These are phyloP conservation scores for Begonia fuchsioides DNA, from an alignment of 306 rosid genomes.

Conservation along the genomic window DNA sequence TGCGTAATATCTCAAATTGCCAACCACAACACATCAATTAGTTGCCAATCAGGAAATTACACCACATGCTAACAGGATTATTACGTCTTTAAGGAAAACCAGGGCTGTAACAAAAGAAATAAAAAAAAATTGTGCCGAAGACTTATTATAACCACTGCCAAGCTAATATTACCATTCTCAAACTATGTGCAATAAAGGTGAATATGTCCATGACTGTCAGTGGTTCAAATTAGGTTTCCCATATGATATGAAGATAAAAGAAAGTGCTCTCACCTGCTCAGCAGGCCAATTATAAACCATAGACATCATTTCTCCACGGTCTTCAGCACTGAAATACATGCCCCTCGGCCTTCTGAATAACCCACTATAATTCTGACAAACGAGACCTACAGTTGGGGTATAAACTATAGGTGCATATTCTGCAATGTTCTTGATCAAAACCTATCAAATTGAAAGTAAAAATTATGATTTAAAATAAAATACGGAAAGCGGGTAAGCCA, in stretches of 20 bases:
- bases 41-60: no score
- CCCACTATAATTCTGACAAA: conserved; percentile 94
- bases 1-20: no score
- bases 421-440: conserved; percentile 82
- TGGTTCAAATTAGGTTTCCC: background rate
- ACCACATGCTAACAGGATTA: no score
- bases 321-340: conserved; percentile 94
- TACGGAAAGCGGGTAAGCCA: no score
- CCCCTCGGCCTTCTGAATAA: conserved; percentile 97
- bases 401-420: conserved; percentile 94
- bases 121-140: no score
- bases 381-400: conserved; percentile 97
- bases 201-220: no score
- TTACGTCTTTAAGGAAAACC: no score
- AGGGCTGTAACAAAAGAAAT: no score
- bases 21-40: no score
- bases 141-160: no score
- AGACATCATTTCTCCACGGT: conserved; percentile 99
- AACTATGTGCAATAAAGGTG: no score
- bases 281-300: conserved; percentile 99
- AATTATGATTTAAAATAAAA: conserved; percentile 8
- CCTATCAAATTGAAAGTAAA: conserved; percentile 31
- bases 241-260: conserved; percentile 3
- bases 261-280: conserved; percentile 52
- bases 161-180: no score